Conservation (phyloP, 148 eudicot genomes). For the Rhododendron simsii region DNA sequence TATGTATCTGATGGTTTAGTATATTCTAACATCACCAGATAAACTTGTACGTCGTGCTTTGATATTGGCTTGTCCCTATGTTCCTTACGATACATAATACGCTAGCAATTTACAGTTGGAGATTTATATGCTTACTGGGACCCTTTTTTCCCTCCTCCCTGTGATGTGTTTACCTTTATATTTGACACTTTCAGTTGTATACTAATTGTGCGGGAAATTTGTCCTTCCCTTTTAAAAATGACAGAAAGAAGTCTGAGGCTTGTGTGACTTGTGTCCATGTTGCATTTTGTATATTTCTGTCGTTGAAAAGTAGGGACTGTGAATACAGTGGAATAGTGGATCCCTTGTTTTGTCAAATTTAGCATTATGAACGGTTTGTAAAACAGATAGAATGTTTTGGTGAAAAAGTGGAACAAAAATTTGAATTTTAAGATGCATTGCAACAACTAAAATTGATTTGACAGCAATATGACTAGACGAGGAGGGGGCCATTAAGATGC, state of each 20-base stretch:
- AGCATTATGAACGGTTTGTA: neutral
- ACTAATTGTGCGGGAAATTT: neutral
- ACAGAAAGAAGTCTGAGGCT: neutral
- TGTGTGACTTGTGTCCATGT: neutral
- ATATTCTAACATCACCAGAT: neutral
- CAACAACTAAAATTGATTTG: neutral
- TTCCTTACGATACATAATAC: neutral
- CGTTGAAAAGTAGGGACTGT: neutral
- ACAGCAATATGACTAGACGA: neutral
- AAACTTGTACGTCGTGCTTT: neutral
- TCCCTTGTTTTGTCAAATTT: neutral
- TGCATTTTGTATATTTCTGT: neutral
- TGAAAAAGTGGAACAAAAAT: neutral
- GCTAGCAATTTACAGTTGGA: neutral
- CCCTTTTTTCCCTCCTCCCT: neutral
- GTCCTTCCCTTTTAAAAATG: neutral
- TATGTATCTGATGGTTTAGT: neutral
- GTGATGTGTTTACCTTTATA: neutral
- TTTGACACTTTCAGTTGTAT: neutral
- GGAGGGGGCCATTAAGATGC: neutral
- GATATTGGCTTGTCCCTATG: neutral
- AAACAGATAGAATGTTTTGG: neutral
- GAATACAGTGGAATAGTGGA: neutral
- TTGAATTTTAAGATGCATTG: neutral
- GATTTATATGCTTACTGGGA: neutral